A percentile compares a stretch with the other conserved stretches of the same genome.
Conservation (phyloP, 495 filamentous ascomycete species). For the Elaphomyces granulatus region DNA sequence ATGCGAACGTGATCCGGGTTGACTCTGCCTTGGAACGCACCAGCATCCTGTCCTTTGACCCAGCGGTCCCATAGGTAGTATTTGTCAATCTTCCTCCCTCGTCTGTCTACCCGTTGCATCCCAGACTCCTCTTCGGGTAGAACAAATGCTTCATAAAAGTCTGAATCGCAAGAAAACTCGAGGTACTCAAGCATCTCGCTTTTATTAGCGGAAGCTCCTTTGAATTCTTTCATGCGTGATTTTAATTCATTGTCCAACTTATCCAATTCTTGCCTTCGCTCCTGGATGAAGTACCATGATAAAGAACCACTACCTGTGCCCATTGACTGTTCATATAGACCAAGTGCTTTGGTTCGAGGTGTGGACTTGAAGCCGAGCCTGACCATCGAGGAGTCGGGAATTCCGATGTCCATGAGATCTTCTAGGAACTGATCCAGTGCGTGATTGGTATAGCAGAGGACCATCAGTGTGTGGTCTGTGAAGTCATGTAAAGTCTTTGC, state of each 20-base stretch:
- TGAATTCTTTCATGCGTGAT: too few relatives aligned
- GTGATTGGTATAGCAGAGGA: constrained; percentile 57
- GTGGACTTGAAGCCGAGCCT: constrained; percentile 55
- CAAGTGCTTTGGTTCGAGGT: constrained; percentile 29
- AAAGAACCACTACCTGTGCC: too few relatives aligned
- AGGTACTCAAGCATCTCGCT: constrained; percentile 41
- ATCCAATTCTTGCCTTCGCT: constrained; percentile 19
- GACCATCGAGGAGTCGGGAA: constrained; percentile 39
- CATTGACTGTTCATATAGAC: constrained; percentile 37
- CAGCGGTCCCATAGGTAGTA: constrained; percentile 46
- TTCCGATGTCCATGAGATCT: constrained; percentile 50
- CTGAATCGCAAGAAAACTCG: constrained; percentile 44
- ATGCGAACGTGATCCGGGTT: too few relatives aligned
- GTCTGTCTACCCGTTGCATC: constrained; percentile 31
- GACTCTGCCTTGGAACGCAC: constrained; percentile 23
- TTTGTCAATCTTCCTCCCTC: constrained; percentile 29
- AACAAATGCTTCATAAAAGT: constrained; percentile 42
- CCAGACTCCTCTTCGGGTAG: constrained; percentile 30
- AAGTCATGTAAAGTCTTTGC: constrained; percentile 42
- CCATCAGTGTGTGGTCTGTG: constrained; percentile 40
- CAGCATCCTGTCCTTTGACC: constrained; percentile 34
- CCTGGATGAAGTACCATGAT: too few relatives aligned
- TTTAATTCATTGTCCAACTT: constrained; percentile 13
- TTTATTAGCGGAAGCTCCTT: too few relatives aligned
- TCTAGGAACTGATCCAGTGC: constrained; percentile 64